These are phyloP conservation scores for Cyanidioschyzon merolae DNA, from an alignment of 23 red algal genomes.

Conservation along the genomic window DNA sequence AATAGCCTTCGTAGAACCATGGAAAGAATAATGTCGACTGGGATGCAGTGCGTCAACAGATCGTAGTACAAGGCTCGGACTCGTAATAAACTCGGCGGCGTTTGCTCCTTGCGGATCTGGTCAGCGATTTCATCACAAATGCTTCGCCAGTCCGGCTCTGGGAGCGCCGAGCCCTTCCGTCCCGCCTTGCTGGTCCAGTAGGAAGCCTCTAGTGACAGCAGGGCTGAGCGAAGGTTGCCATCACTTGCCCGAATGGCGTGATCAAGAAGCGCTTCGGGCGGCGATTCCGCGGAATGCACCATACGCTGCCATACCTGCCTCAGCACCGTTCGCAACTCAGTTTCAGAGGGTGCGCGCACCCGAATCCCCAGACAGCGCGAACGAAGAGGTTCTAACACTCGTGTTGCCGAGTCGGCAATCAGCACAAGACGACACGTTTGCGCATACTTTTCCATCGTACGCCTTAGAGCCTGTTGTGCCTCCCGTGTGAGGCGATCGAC, in stretches of 20 bases:
- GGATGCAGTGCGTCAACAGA: constrained; percentile 73
- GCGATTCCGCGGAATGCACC: not conserved
- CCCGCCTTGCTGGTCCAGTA: not conserved
- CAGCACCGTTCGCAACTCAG: constrained; percentile 38
- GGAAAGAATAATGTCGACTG: constrained; percentile 59
- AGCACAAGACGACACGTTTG: constrained; percentile 79
- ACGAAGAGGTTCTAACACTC: constrained; percentile 78
- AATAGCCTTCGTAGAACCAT: constrained; percentile 49
- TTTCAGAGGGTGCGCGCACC: constrained; percentile 38
- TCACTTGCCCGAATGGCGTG: constrained; percentile 22
- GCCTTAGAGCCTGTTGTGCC: constrained; percentile 85
- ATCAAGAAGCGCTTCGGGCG: constrained; percentile 27
- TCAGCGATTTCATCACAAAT: constrained; percentile 51
- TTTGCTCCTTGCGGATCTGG: constrained; percentile 51
- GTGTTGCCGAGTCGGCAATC: constrained; percentile 61
- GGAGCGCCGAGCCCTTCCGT: constrained; percentile 14
- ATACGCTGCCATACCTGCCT: constrained; percentile 34
- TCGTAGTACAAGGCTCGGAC: constrained; percentile 68
- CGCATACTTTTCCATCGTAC: constrained; percentile 96
- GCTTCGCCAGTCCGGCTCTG: constrained; percentile 67
- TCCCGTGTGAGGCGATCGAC: constrained; percentile 68
- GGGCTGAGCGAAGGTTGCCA: constrained; percentile 62
- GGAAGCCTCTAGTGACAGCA: constrained; percentile 58
- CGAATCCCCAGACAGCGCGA: constrained; percentile 71
- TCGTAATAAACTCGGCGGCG: constrained; percentile 36